Percentiles rank a stretch among this genome's conserved stretches.
These are phyloP conservation scores for Coemansia sp. DNA, from an alignment of 192 early-diverging fungal species.

Conservation along the genomic window DNA sequence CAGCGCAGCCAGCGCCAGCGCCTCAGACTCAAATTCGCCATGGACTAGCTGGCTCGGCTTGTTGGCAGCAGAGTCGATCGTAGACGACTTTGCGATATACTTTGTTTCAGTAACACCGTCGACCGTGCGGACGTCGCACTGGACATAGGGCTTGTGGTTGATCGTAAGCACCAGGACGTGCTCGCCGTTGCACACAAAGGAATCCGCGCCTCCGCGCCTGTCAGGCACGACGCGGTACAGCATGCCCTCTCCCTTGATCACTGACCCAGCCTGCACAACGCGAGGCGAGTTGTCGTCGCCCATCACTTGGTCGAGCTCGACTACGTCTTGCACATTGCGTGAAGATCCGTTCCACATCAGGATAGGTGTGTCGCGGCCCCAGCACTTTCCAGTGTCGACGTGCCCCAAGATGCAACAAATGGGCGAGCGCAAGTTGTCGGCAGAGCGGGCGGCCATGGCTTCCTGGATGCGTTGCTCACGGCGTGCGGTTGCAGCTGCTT, in stretches of 20 bases:
- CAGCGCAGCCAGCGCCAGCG: constrained; percentile 27
- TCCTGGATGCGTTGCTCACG: constrained; percentile 70
- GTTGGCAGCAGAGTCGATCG: constrained; percentile 18
- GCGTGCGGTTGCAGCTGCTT: constrained; percentile 79
- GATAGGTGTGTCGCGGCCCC: constrained; percentile 49
- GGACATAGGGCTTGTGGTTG: constrained; percentile 20
- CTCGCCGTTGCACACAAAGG: constrained; percentile 59
- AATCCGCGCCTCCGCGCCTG: constrained; percentile 21
- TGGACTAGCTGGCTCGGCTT: constrained; percentile 4
- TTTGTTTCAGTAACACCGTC: neutral
- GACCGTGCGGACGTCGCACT: neutral
- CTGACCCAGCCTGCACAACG: constrained; percentile 44
- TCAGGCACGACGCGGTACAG: constrained; percentile 55
- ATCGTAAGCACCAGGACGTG: constrained; percentile 57
- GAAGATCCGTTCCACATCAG: constrained; percentile 53
- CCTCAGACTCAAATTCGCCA: constrained; percentile 33
- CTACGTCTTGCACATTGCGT: constrained; percentile 51
- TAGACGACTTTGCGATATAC: constrained; percentile 19
- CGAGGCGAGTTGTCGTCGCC: constrained; percentile 58
- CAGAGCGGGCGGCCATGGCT: constrained; percentile 80
- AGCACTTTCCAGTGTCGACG: constrained; percentile 77
- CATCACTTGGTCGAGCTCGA: constrained; percentile 47
- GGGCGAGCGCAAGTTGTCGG: constrained; percentile 91
- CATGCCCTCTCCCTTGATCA: constrained; percentile 48
- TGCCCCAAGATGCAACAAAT: constrained; percentile 99